These are phyloP conservation scores for Tolypocladium cylindrosporum DNA, from an alignment of 2,329 filamentous ascomycete genomes.

Conservation along the genomic window DNA sequence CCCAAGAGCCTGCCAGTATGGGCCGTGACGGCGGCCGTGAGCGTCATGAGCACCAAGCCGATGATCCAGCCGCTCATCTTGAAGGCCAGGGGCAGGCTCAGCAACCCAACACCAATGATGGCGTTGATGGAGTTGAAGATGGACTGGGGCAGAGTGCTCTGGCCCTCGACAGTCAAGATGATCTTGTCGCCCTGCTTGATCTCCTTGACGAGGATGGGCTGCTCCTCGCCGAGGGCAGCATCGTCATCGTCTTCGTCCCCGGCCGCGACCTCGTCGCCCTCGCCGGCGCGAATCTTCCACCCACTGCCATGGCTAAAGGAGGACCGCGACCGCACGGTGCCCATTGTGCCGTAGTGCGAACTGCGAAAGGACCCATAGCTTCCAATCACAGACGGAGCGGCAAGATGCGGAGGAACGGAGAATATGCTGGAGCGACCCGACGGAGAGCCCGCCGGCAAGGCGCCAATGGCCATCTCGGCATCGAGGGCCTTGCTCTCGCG, in stretches of 20 bases:
- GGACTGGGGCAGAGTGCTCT: constrained; percentile 92
- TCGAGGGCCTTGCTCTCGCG: constrained; percentile 39
- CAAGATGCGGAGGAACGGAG: constrained; percentile 48
- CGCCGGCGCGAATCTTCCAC: constrained; percentile 11
- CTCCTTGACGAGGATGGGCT: constrained; percentile 78
- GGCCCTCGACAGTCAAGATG: constrained; percentile 75
- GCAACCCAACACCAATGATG: constrained; percentile 77
- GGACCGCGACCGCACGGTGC: constrained; percentile 22
- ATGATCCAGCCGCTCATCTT: constrained; percentile 83
- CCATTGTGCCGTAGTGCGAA: constrained; percentile 42
- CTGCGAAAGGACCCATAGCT: constrained; percentile 53
- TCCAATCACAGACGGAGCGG: constrained; percentile 59
- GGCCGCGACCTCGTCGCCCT: constrained; percentile 15
- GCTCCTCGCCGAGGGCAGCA: constrained; percentile 46
- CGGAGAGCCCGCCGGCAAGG: constrained; percentile 16
- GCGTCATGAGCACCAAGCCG: constrained; percentile 63
- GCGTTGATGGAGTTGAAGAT: constrained; percentile 96
- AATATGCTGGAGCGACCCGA: constrained; percentile 37
- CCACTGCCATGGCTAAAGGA: constrained; percentile 34
- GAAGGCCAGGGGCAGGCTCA: constrained; percentile 81
- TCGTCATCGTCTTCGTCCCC: constrained; percentile 18
- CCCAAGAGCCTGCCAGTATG: constrained; percentile 82
- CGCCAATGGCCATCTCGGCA: constrained; percentile 26
- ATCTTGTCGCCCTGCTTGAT: constrained; percentile 81
- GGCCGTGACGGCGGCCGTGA: constrained; percentile 65